phyloP scores from a whole-genome alignment of 495 filamentous ascomycete species.

The Parmelia sp. region DNA sequence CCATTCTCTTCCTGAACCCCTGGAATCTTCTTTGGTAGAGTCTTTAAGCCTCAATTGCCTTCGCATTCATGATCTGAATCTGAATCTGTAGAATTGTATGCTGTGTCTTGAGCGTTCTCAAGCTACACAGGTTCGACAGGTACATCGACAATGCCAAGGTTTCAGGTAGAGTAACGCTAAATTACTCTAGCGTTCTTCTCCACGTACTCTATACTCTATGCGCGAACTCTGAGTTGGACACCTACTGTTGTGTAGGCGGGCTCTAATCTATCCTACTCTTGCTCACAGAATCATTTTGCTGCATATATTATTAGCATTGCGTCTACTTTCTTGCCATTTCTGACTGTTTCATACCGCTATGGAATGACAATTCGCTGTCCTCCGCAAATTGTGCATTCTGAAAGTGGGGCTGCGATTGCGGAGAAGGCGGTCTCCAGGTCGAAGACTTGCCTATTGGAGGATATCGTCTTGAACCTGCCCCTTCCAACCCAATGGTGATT shows the following conservation, averaged over 20 bases:
- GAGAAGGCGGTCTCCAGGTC: not conserved
- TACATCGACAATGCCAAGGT: not conserved
- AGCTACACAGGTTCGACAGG: no score
- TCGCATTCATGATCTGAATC: no score
- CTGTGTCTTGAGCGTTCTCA: no score
- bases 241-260: not conserved
- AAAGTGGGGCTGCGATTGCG: constrained; percentile 2
- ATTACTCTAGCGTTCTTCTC: not conserved
- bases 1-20: not conserved
- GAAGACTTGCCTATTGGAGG: not conserved
- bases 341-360: not conserved
- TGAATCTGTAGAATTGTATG: no score
- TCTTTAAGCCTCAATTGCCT: no score
- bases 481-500: not conserved
- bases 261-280: not conserved
- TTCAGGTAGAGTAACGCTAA: not conserved
- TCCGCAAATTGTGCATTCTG: not conserved
- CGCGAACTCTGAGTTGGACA: not conserved
- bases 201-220: no score
- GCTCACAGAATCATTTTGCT: not conserved
- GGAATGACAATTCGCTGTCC: not conserved
- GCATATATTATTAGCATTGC: not conserved
- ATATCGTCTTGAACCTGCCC: not conserved
- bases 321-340: not conserved
- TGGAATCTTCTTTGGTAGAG: no score